Base-by-base conservation (phyloP, 2,329 filamentous ascomycete genomes). In the Cyphellophora europaea region DNA sequence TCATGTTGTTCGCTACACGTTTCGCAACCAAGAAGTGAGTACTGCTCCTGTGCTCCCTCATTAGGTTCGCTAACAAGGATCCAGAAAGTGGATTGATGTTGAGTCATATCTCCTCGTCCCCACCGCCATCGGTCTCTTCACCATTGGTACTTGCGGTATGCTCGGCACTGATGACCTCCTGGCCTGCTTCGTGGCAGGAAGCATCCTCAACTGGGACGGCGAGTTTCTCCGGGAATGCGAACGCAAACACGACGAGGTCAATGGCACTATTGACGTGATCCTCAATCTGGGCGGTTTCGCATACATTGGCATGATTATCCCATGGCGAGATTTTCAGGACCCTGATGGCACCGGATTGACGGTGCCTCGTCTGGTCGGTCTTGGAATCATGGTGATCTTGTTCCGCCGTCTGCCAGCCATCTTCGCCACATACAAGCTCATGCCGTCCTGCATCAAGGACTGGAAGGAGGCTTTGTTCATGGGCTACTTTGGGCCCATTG, bases 401-500 rank as follows among this genome's bases (percentile, higher is more conserved):
- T 96, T 96, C 72, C 82, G 91, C 31, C 83, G 91, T 27, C 91
- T 98, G 16, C 91, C 91, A 3, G 64, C 71, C 2, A 77, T 94
- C 58, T 95, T 98, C 88, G 62, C 96, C 60, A 60, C 74, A 0
- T 66, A 96, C 37, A 96, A 95, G 54, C 88, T 91, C 0, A 43
- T 95, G 5, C 95, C 96, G 57, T 88, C 89, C 0, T 91, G 96
- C 53, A 78, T 96, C 49, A 94, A 94, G 61, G 95, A 88, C 1
- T 96, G 89, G 88, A 79, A 91, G 49, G 91, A 98, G 56, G 89
- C 91, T 3, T 66, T 95, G 2, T 98, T 98, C 54, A 91, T 91
- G n/a, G 91, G 91, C 1, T 91, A 98, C 56, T 98, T 98, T 53
- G 91, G 91, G 5, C 91, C 91, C 17, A 96, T 98, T 48, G 91